These are phyloP conservation scores for Mucor mucedo DNA, from an alignment of 371 early-diverging fungal species.

Conservation along the genomic window DNA sequence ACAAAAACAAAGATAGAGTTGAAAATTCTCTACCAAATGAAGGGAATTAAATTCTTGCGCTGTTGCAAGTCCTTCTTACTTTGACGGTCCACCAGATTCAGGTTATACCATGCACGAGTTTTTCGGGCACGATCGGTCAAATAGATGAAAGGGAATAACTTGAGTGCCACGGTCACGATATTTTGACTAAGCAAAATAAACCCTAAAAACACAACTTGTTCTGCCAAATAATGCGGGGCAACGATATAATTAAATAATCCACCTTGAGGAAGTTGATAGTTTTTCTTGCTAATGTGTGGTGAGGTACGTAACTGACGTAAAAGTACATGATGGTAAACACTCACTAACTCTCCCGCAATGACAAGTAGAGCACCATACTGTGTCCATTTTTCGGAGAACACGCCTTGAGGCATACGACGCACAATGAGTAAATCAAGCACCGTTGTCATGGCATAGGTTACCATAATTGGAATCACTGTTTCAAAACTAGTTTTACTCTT, in stretches of 20 bases:
- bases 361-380: conserved; percentile 3
- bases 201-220: conserved; percentile 32
- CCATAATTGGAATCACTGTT: conserved; percentile 6
- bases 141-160: conserved; percentile 34
- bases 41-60: conserved; percentile 28
- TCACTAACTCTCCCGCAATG: conserved; percentile 12
- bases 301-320: conserved; percentile 15
- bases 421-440: conserved; percentile 20
- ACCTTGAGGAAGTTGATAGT: conserved; percentile 27
- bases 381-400: neutral
- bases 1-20: no score
- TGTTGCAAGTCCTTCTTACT: conserved; percentile 12
- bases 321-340: conserved; percentile 21
- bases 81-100: conserved; percentile 10
- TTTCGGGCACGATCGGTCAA: conserved; percentile 28
- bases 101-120: conserved; percentile 32
- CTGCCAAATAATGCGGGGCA: conserved; percentile 33
- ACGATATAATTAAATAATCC: conserved; percentile 29
- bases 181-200: conserved; percentile 34
- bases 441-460: conserved; percentile 14
- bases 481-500: conserved; percentile 18
- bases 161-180: conserved; percentile 22
- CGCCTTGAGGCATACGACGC: conserved; percentile 4
- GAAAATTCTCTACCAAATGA: conserved; percentile 23
- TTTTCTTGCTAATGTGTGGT: neutral